phyloP scores from a whole-genome alignment of 768 basidiomycete species.

The Tulasnella sp. region DNA sequence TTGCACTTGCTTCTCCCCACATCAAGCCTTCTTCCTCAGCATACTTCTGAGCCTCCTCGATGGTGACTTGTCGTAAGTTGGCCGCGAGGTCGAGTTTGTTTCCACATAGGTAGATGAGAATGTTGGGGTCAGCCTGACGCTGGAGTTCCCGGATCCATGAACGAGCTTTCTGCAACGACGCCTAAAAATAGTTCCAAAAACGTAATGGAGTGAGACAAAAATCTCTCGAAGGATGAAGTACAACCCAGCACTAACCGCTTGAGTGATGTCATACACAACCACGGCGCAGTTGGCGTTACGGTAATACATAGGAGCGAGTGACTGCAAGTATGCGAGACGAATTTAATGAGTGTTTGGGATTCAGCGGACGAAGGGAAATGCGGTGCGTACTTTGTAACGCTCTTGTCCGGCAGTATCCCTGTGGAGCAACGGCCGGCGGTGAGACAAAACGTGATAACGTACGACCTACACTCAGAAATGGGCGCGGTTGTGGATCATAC shows the following conservation, averaged over 20 bases:
- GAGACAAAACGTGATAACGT: slow-evolving; percentile 24
- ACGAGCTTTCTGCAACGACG: slow-evolving; percentile 91
- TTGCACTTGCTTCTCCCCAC: slow-evolving; percentile 91
- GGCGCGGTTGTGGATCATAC: slow-evolving; percentile 45
- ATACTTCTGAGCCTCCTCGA: slow-evolving; percentile 89
- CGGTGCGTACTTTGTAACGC: slow-evolving; percentile 68
- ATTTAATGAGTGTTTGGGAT: not conserved
- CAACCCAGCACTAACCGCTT: slow-evolving; percentile 42
- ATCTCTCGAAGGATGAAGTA: not conserved
- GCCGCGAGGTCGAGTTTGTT: slow-evolving; percentile 89
- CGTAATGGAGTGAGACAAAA: not conserved
- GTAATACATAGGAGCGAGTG: slow-evolving; percentile 92
- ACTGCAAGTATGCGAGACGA: not conserved
- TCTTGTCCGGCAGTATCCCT: slow-evolving; percentile 98
- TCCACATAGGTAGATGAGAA: slow-evolving; percentile 92
- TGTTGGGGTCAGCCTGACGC: slow-evolving; percentile 94
- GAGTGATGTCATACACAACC: slow-evolving; percentile 95
- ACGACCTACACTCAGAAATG: not conserved
- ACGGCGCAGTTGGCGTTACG: slow-evolving; percentile 92
- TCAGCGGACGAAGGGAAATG: not conserved
- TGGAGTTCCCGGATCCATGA: slow-evolving; percentile 96
- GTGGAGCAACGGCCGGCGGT: not conserved
- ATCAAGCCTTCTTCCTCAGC: slow-evolving; percentile 88
- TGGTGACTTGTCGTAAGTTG: slow-evolving; percentile 69
- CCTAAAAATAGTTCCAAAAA: slow-evolving; percentile 34